phyloP scores from a whole-genome alignment of 768 basidiomycete species.

The Amanita exitialis region DNA sequence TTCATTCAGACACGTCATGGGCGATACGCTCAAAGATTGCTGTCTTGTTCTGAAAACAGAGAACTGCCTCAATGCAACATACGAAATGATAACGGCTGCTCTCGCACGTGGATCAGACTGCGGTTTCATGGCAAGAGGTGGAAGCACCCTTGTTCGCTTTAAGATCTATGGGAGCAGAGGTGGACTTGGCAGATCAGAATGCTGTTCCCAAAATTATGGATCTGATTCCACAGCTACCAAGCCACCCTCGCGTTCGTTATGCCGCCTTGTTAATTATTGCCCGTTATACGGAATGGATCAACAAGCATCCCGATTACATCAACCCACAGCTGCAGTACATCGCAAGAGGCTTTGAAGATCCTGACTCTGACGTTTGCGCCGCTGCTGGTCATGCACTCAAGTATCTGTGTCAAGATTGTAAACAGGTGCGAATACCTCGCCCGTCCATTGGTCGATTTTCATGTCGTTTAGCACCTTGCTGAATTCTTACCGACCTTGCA shows the following conservation, averaged over 20 bases:
- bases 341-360: conserved; percentile 80
- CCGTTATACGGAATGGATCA: conserved; percentile 96
- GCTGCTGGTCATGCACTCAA: conserved; percentile 95
- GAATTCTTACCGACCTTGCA: conserved; percentile 89
- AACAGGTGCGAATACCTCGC: conserved; percentile 40
- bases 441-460: not conserved
- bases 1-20: conserved; percentile 95
- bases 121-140: conserved; percentile 86
- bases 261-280: conserved; percentile 92
- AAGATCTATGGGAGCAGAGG: conserved; percentile 95
- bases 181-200: conserved; percentile 72
- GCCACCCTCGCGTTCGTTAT: conserved; percentile 88
- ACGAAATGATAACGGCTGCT: conserved; percentile 69
- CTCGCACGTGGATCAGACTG: conserved; percentile 49
- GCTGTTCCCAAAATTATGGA: conserved; percentile 97
- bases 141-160: conserved; percentile 97
- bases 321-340: conserved; percentile 82
- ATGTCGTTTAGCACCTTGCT: conserved; percentile 60
- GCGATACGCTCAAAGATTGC: conserved; percentile 97
- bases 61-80: conserved; percentile 70
- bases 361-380: conserved; percentile 74
- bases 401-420: conserved; percentile 96
- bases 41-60: conserved; percentile 89
- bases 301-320: conserved; percentile 81
- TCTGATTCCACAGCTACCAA: conserved; percentile 80